phyloP scores from a whole-genome alignment of 108 stramenopile genomes.

The Asterionellopsis glacialis region DNA sequence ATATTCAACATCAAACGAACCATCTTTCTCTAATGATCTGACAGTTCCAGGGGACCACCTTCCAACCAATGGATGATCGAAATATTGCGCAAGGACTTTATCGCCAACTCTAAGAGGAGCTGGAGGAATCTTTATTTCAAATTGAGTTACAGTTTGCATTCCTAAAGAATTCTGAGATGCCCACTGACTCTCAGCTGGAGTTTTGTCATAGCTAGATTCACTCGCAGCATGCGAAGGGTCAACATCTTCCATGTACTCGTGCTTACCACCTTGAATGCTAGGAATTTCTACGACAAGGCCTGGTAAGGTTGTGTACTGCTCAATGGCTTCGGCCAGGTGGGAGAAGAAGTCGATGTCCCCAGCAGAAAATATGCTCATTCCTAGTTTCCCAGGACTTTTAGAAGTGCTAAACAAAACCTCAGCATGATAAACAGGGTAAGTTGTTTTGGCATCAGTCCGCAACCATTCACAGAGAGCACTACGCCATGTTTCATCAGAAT shows the following conservation, averaged over 20 bases:
- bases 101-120: too few species aligned
- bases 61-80: too few species aligned
- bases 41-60: too few species aligned
- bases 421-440: constrained; percentile 15
- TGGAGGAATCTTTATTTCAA: constrained; percentile 5
- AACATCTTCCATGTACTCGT: background rate
- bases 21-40: too few species aligned
- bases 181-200: constrained; percentile 49
- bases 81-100: too few species aligned
- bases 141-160: constrained; percentile 52
- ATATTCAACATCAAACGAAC: too few species aligned
- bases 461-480: constrained; percentile 22
- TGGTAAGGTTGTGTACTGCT: constrained; percentile 9
- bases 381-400: constrained; percentile 13
- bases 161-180: constrained; percentile 52
- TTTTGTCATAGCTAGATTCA: constrained; percentile 50
- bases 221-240: constrained; percentile 6
- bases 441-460: constrained; percentile 10
- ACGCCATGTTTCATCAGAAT: constrained; percentile 14
- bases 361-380: constrained; percentile 2
- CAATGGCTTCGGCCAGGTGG: constrained; percentile 4
- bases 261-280: constrained; percentile 12
- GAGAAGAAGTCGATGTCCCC: constrained; percentile 21
- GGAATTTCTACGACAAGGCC: constrained; percentile 15
- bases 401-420: constrained; percentile 26